Percentiles rank a stretch among this genome's conserved stretches.
Evolutionary conservation across 2,329 filamentous ascomycete genomes (phyloP).

Genomic region (Tolypocladium ophioglossoides): DNA sequence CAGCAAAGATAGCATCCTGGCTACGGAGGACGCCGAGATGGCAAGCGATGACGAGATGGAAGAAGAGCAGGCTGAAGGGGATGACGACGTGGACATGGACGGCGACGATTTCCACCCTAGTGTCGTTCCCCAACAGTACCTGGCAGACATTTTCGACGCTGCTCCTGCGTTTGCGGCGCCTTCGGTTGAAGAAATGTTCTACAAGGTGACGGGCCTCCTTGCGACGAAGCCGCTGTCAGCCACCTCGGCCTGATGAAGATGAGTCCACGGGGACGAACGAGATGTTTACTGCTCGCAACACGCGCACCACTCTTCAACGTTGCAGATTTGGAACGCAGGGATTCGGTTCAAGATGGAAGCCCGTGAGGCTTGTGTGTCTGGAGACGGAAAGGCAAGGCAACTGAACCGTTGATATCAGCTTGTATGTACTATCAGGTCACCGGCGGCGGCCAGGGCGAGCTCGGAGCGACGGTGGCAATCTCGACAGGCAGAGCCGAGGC

Average conservation of each 20-base stretch:
- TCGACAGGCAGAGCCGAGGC: background rate
- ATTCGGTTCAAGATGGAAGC: background rate
- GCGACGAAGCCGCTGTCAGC: conserved; percentile 39
- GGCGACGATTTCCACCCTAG: conserved; percentile 40
- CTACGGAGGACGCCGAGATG: conserved; percentile 30
- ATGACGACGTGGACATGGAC: conserved; percentile 31
- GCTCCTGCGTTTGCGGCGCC: conserved; percentile 59
- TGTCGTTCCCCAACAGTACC: conserved; percentile 56
- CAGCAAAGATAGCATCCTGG: conserved; percentile 18
- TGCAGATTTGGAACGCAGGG: background rate
- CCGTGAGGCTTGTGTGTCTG: background rate
- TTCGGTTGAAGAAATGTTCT: conserved; percentile 66
- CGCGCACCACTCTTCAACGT: background rate
- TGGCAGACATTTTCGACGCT: conserved; percentile 60
- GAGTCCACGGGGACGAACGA: no score
- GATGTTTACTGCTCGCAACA: background rate
- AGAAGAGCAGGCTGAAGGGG: conserved; percentile 24
- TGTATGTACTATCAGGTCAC: background rate
- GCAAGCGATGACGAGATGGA: conserved; percentile 30
- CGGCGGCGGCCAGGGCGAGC: background rate
- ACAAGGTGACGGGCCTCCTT: conserved; percentile 54
- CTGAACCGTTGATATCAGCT: background rate
- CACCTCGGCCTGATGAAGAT: conserved; percentile 6
- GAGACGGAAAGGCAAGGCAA: background rate
- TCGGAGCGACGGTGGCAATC: background rate